phyloP scores from a whole-genome alignment of 768 basidiomycete species.

The Lentinula edodes region DNA sequence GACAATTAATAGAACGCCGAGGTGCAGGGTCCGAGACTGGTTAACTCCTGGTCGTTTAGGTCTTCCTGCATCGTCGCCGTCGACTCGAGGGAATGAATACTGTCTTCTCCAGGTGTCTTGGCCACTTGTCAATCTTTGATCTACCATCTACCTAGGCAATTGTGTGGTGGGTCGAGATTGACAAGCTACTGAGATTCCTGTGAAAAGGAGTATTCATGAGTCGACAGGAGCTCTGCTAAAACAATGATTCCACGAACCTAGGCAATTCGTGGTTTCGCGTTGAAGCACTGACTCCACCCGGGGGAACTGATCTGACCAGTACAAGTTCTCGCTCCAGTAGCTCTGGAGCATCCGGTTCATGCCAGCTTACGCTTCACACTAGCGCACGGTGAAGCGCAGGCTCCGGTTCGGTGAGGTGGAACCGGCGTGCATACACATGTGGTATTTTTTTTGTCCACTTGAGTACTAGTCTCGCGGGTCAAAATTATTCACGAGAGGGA shows the following conservation, averaged over 20 bases:
- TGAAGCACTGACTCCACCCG: not conserved
- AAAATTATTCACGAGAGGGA: no score
- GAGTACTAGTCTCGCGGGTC: no score
- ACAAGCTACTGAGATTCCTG: not conserved
- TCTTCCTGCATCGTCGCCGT: not conserved
- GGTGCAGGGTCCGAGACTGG: not conserved
- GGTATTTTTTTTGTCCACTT: no score
- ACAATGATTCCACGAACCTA: not conserved
- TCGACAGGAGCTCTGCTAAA: not conserved
- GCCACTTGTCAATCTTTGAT: not conserved
- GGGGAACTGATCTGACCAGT: not conserved
- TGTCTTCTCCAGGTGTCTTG: not conserved
- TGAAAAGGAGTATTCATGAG: not conserved
- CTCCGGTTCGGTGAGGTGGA: not conserved
- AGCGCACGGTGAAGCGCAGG: not conserved
- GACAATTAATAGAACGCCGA: not conserved
- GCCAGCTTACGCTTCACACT: not conserved
- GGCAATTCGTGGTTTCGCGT: not conserved
- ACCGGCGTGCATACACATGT: not conserved
- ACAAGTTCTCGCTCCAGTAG: not conserved
- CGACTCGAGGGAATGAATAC: not conserved
- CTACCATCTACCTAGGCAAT: not conserved
- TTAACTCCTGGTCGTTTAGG: not conserved
- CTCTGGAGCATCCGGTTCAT: not conserved
- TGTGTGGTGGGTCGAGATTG: not conserved